These are phyloP conservation scores for Fusarium buharicum DNA, from an alignment of 2,329 filamentous ascomycete genomes.

Conservation along the genomic window DNA sequence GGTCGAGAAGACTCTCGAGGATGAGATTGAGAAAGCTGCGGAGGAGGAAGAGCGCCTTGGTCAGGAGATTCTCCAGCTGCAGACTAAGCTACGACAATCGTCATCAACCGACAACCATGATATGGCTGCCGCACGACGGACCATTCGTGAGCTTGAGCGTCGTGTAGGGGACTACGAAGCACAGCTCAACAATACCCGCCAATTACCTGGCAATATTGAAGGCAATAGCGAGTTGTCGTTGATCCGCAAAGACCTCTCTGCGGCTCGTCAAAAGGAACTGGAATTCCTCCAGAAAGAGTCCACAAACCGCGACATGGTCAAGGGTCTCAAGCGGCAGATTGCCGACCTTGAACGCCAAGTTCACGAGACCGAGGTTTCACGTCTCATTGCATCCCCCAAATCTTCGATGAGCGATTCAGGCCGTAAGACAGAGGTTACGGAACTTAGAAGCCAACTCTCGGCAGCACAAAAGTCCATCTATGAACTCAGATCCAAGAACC, in stretches of 20 bases:
- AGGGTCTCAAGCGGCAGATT: constrained; percentile 72
- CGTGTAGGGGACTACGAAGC: constrained; percentile 66
- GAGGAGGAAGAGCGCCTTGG: constrained; percentile 72
- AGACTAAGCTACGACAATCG: constrained; percentile 57
- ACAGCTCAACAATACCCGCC: constrained; percentile 51
- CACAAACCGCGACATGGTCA: constrained; percentile 69
- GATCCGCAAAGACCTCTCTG: constrained; percentile 70
- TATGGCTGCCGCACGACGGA: constrained; percentile 68
- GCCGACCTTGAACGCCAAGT: constrained; percentile 73
- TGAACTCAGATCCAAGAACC: constrained; percentile 61
- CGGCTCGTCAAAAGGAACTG: constrained; percentile 73
- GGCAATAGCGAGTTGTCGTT: constrained; percentile 66
- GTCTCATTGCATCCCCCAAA: constrained; percentile 57
- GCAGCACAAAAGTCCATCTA: constrained; percentile 68
- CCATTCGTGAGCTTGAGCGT: constrained; percentile 72
- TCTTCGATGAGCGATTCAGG: constrained; percentile 62
- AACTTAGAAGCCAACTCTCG: constrained; percentile 69
- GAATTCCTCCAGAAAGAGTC: constrained; percentile 73
- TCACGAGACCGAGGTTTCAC: constrained; percentile 70
- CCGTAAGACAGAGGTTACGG: constrained; percentile 66
- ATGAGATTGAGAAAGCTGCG: constrained; percentile 72
- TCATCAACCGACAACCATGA: constrained; percentile 63
- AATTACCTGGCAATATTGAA: constrained; percentile 51
- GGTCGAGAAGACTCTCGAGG: constrained; percentile 71
- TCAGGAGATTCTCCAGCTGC: constrained; percentile 64